A percentile compares a stretch with the other conserved stretches of the same genome.
These are phyloP conservation scores for Paramecium sexaurelia DNA, from an alignment of 73 alveolate species.

Conservation along the genomic window DNA sequence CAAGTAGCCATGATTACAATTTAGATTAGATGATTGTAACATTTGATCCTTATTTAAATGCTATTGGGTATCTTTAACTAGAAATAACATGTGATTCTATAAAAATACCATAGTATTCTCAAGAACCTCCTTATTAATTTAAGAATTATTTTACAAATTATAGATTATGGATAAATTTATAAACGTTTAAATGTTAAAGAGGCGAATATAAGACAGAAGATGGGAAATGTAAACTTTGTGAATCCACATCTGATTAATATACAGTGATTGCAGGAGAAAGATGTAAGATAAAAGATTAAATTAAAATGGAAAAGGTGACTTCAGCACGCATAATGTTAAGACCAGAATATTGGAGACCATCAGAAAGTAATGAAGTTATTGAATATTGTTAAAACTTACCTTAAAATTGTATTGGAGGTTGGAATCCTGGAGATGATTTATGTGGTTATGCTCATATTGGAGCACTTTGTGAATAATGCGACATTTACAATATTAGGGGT, in stretches of 20 bases:
- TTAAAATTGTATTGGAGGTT: constrained; percentile 50
- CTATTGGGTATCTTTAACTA: background rate
- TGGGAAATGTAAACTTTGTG: background rate
- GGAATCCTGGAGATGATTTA: constrained; percentile 29
- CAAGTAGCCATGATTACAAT: background rate
- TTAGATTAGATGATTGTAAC: background rate
- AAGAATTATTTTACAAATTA: background rate
- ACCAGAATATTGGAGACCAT: constrained; percentile 58
- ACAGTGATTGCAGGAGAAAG: background rate
- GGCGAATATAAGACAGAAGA: background rate
- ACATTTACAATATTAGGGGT: background rate
- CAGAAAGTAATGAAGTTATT: background rate
- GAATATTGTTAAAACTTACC: constrained; percentile 4
- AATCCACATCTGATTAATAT: background rate
- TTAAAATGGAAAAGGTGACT: background rate
- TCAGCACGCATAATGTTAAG: background rate
- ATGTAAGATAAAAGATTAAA: background rate
- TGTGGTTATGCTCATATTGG: constrained; percentile 57
- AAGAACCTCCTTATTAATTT: background rate
- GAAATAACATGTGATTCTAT: background rate
- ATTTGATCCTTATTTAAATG: background rate
- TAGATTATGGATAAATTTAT: background rate
- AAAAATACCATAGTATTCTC: background rate
- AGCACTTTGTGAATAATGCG: constrained; percentile 57
- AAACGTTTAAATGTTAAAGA: background rate